Evolutionary conservation across 202 grass and related monocot species (phyloP).

Genomic region (Schoenoplectus triqueter): DNA sequence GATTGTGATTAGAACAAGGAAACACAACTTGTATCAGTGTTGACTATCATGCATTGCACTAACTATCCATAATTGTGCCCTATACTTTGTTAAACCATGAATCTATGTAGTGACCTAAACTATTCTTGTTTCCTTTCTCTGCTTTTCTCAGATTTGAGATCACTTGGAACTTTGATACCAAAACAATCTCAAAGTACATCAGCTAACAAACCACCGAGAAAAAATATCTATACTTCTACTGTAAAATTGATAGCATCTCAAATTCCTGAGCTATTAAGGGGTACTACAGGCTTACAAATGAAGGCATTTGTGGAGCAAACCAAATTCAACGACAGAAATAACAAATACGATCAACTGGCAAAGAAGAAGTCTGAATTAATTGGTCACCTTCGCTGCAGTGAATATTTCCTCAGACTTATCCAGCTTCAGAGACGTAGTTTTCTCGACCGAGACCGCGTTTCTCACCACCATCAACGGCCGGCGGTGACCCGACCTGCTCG

Average conservation of each 20-base stretch:
- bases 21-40: not conserved
- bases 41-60: not conserved
- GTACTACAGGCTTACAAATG: not conserved
- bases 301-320: not conserved
- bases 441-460: constrained; percentile 73
- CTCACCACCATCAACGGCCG: constrained; percentile 46
- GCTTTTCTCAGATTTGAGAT: constrained; percentile 1
- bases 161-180: not conserved
- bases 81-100: not conserved
- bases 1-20: not conserved
- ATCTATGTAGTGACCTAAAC: not conserved
- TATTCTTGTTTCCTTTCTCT: constrained; percentile 6
- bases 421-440: constrained; percentile 64
- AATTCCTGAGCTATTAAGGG: constrained; percentile 32
- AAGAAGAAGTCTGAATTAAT: constrained; percentile 1
- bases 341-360: not conserved
- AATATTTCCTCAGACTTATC: constrained; percentile 94
- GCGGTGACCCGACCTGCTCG: constrained; percentile 40
- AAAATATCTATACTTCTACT: constrained; percentile 29
- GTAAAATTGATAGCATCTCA: constrained; percentile 24
- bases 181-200: not conserved
- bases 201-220: not conserved
- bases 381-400: constrained; percentile 81
- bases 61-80: not conserved
- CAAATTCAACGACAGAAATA: constrained; percentile 3